Conservation (phyloP, 2,329 filamentous ascomycete genomes). For the Beauveria sp. region DNA sequence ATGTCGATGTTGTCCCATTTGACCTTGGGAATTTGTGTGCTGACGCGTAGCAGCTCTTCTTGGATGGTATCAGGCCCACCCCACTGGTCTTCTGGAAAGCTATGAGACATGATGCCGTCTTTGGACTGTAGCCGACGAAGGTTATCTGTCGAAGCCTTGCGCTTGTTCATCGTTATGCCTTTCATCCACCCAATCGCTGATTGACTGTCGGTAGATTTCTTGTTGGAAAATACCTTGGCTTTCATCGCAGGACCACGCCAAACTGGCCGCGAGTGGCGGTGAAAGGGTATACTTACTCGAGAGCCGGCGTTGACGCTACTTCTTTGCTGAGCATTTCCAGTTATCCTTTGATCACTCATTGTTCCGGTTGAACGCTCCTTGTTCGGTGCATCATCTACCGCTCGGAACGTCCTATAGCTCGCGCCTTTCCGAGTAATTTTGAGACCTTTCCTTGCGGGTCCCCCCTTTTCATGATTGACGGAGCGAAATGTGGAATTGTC, state of each 20-base stretch:
- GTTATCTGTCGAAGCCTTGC: slow-evolving; percentile 35
- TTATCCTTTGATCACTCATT: slow-evolving; percentile 52
- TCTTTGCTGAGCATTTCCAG: slow-evolving; percentile 34
- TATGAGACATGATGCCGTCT: slow-evolving; percentile 43
- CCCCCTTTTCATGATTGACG: slow-evolving; percentile 68
- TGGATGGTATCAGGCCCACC: slow-evolving; percentile 55
- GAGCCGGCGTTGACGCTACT: slow-evolving; percentile 37
- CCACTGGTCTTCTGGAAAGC: slow-evolving; percentile 49
- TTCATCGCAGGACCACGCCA: slow-evolving; percentile 56
- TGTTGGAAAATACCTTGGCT: slow-evolving; percentile 37
- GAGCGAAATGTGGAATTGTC: slow-evolving; percentile 55
- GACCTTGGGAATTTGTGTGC: slow-evolving; percentile 54
- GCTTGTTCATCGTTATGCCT: slow-evolving; percentile 56
- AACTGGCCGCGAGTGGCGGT: slow-evolving; percentile 27
- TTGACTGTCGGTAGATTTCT: slow-evolving; percentile 38
- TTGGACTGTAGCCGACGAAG: slow-evolving; percentile 41
- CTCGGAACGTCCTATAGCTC: slow-evolving; percentile 75
- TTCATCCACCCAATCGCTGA: slow-evolving; percentile 64
- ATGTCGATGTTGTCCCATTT: slow-evolving; percentile 58
- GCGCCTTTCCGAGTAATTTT: slow-evolving; percentile 78
- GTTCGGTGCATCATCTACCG: slow-evolving; percentile 53
- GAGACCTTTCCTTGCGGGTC: slow-evolving; percentile 54
- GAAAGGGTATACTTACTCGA: slow-evolving; percentile 26
- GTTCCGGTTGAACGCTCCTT: slow-evolving; percentile 52
- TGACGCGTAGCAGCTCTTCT: slow-evolving; percentile 57